These are phyloP conservation scores for Plectosphaerella plurivora DNA, from an alignment of 2,329 filamentous ascomycete genomes.

Conservation along the genomic window DNA sequence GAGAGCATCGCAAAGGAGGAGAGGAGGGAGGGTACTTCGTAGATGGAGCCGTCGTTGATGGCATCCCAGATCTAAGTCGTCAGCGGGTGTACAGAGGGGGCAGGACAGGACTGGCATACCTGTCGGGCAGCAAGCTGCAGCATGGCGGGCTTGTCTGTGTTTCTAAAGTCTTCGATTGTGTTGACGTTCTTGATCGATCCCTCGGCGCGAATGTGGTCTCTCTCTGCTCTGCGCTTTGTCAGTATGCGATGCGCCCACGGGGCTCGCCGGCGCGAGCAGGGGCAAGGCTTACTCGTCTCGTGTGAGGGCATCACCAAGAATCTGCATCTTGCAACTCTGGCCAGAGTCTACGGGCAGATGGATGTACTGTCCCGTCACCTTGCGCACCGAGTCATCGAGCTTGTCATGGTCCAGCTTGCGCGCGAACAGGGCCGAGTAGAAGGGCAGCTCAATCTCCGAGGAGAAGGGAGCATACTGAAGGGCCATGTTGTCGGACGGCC, in stretches of 20 bases:
- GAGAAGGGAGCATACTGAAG: conserved; percentile 80
- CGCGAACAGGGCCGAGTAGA: conserved; percentile 87
- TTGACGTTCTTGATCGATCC: conserved; percentile 96
- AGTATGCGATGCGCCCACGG: conserved; percentile 11
- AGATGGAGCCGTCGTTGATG: conserved; percentile 93
- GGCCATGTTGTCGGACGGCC: conserved; percentile 11
- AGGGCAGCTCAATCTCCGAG: conserved; percentile 91
- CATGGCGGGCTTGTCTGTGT: conserved; percentile 72
- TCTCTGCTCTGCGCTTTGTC: conserved; percentile 52
- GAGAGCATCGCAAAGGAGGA: conserved; percentile 86
- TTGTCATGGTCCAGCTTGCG: conserved; percentile 97
- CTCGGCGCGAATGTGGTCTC: conserved; percentile 74
- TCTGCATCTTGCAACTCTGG: conserved; percentile 82
- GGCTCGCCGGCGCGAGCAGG: conserved; percentile 1
- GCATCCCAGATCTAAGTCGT: conserved; percentile 85
- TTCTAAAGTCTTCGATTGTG: conserved; percentile 89
- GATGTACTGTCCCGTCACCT: conserved; percentile 85
- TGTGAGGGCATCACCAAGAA: conserved; percentile 80
- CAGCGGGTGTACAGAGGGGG: neutral
- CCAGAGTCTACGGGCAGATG: conserved; percentile 69
- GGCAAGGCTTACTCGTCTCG: conserved; percentile 65
- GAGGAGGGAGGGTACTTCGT: conserved; percentile 87
- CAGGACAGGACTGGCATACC: conserved; percentile 40
- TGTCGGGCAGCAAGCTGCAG: conserved; percentile 75
- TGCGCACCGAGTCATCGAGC: conserved; percentile 87